phyloP scores from a whole-genome alignment of 106 monocot genomes.

The Dioscorea dumetorum region DNA sequence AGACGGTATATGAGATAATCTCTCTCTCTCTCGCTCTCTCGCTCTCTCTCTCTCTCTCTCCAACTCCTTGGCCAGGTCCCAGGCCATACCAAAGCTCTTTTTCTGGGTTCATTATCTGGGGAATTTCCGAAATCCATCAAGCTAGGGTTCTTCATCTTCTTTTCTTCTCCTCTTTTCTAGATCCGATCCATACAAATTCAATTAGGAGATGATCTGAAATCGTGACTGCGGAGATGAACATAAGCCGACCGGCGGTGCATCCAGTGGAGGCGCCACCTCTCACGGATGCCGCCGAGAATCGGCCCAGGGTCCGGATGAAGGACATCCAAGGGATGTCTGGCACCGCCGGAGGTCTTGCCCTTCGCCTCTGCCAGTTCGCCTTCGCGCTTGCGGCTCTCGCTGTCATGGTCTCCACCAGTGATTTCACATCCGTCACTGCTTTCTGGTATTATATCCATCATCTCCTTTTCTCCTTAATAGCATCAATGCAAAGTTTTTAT shows the following conservation, averaged over 20 bases:
- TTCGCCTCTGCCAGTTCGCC: slow-evolving; percentile 60
- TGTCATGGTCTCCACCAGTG: slow-evolving; percentile 81
- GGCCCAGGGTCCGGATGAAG: slow-evolving; percentile 75
- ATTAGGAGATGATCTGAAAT: too few species aligned
- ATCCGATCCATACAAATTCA: too few species aligned
- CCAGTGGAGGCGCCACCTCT: slow-evolving; percentile 86
- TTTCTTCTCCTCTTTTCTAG: too few species aligned
- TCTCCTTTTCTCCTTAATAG: background rate
- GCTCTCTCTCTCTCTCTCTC: too few species aligned
- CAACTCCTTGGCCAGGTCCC: too few species aligned
- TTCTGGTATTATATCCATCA: slow-evolving; percentile 48
- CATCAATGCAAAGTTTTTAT: background rate
- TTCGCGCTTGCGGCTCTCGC: slow-evolving; percentile 63
- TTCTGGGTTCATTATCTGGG: too few species aligned
- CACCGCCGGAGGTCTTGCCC: slow-evolving; percentile 65
- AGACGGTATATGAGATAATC: too few species aligned
- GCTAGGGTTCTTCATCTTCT: too few species aligned
- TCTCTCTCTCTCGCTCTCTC: too few species aligned
- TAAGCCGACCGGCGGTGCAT: slow-evolving; percentile 85
- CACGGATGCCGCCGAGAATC: slow-evolving; percentile 38
- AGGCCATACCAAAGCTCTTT: too few species aligned
- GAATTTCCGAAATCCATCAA: too few species aligned
- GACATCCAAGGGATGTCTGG: slow-evolving; percentile 89
- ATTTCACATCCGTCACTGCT: slow-evolving; percentile 86
- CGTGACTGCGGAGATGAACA: slow-evolving; percentile 33